phyloP scores from a whole-genome alignment of 805 yeast genomes.

The Pichia deserticola region DNA sequence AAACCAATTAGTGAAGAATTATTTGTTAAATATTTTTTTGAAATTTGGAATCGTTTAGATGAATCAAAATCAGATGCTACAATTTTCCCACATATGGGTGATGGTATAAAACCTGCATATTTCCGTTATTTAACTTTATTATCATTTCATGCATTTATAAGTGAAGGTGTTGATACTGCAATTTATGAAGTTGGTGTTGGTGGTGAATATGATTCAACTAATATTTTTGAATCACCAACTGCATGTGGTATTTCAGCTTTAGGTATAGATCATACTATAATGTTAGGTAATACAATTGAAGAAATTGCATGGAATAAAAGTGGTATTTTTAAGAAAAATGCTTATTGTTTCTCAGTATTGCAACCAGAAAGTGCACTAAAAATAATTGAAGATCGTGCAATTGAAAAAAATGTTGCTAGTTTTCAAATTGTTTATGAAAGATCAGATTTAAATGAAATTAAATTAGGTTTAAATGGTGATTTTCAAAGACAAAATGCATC shows the following conservation, averaged over 20 bases:
- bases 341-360: conserved; percentile 60
- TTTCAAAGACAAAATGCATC: conserved; percentile 86
- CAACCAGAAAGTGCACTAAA: conserved; percentile 47
- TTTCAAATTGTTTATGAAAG: conserved; percentile 47
- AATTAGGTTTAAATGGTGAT: conserved; percentile 72
- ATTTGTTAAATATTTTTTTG: conserved; percentile 86
- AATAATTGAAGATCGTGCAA: conserved; percentile 58
- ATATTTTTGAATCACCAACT: conserved; percentile 69
- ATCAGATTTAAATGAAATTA: conserved; percentile 32
- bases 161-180: conserved; percentile 89
- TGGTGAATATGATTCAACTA: conserved; percentile 96
- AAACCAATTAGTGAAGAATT: conserved; percentile 70
- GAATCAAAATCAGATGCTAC: conserved; percentile 44
- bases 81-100: conserved; percentile 66
- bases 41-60: conserved; percentile 76
- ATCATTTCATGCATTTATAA: conserved; percentile 83
- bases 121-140: conserved; percentile 84
- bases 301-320: conserved; percentile 95
- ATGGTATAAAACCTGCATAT: conserved; percentile 79
- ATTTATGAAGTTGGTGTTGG: conserved; percentile 98
- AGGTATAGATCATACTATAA: conserved; percentile 86
- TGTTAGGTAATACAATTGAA: conserved; percentile 80
- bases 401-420: conserved; percentile 45
- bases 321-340: conserved; percentile 73
- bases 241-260: conserved; percentile 80